These are phyloP conservation scores for Chlamydomonas reinhardtii DNA, from an alignment of 163 green algal genomes.

Conservation along the genomic window DNA sequence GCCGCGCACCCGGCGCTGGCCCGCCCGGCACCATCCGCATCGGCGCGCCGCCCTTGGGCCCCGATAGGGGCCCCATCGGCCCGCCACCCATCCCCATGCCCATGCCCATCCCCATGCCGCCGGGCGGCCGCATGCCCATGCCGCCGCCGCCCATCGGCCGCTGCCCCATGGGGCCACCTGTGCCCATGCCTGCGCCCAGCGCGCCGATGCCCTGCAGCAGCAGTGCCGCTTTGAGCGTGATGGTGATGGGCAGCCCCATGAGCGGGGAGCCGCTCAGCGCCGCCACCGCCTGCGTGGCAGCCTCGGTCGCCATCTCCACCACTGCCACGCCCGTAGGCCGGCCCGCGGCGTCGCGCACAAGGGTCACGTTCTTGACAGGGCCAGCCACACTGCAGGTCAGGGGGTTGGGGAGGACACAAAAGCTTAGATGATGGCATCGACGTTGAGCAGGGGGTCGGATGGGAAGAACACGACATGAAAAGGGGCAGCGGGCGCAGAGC, in stretches of 20 bases:
- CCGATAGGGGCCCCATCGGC: neutral
- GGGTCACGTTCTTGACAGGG: constrained; percentile 16
- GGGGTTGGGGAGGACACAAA: neutral
- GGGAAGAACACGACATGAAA: no score
- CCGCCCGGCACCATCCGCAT: neutral
- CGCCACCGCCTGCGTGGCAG: constrained; percentile 23
- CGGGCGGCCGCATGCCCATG: neutral
- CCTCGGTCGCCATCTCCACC: constrained; percentile 42
- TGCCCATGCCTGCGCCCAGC: neutral
- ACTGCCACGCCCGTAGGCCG: constrained; percentile 18
- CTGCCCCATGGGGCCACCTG: neutral
- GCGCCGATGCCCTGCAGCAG: neutral
- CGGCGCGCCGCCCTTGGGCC: neutral
- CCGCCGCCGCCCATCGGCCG: neutral
- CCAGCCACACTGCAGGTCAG: constrained; percentile 6
- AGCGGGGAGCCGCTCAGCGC: constrained; percentile 12
- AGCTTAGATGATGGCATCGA: no score
- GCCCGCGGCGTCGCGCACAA: neutral
- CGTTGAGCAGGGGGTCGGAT: no score
- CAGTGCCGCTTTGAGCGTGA: constrained; percentile 41
- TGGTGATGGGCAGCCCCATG: constrained; percentile 4
- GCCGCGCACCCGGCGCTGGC: neutral
- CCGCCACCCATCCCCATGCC: constrained; percentile 1
- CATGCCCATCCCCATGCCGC: neutral
- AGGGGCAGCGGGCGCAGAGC: no score